Evolutionary conservation across 2,329 filamentous ascomycete genomes (phyloP).

Genomic region (Ceratocystis cacaofunesta): DNA sequence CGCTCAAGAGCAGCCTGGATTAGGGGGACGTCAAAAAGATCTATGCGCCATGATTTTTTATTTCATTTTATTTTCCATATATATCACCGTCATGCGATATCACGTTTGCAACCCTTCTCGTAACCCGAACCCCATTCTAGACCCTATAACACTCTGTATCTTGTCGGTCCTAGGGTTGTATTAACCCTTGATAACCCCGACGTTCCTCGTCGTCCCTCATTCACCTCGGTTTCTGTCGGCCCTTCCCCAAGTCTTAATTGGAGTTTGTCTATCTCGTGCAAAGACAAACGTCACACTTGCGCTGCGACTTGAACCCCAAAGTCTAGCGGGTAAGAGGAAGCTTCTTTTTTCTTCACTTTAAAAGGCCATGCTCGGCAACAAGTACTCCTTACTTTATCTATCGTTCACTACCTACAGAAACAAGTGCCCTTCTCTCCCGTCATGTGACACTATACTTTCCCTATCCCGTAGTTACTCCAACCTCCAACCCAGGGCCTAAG

Average conservation of each 20-base stretch:
- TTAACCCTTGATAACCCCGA: not conserved
- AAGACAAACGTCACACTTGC: not conserved
- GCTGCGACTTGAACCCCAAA: not conserved
- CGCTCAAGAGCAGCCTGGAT: conserved; percentile 28
- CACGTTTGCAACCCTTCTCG: no score
- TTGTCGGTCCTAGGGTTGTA: not conserved
- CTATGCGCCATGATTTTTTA: no score
- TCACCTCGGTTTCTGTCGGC: conserved; percentile 1
- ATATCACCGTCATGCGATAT: no score
- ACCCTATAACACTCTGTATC: no score
- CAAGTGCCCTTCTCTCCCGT: not conserved
- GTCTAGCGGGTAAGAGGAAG: not conserved
- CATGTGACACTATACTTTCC: not conserved
- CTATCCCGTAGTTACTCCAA: not conserved
- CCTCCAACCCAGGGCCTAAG: not conserved
- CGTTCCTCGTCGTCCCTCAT: not conserved
- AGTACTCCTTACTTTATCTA: not conserved
- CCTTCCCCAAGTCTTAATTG: not conserved
- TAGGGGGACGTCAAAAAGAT: not conserved
- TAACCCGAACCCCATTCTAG: no score
- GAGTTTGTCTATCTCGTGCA: not conserved
- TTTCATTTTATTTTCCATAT: no score
- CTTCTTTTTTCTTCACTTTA: not conserved
- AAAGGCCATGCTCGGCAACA: not conserved
- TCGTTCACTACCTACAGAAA: not conserved